Conservation (phyloP, 1,139 yeast genomes). For the Hyphopichia khmerensis region DNA sequence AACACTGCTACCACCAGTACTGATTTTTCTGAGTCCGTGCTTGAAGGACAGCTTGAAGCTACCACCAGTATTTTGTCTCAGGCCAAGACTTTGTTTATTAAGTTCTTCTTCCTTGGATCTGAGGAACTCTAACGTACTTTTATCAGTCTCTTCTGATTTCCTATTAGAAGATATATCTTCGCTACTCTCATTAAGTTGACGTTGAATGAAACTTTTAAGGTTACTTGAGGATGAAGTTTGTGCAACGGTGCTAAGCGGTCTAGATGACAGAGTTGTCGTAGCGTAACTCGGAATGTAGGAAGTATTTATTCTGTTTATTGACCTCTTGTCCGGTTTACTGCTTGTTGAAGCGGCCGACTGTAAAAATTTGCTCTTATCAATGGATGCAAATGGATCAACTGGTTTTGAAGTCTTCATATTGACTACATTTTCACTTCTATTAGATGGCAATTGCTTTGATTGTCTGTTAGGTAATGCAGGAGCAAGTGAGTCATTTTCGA, state of each 20-base stretch:
- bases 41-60: constrained; percentile 39
- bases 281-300: constrained; percentile 11
- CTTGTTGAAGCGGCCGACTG: constrained; percentile 3
- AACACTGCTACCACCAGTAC: constrained; percentile 36
- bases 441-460: background rate
- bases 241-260: constrained; percentile 10
- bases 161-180: constrained; percentile 16
- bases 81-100: constrained; percentile 7
- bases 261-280: constrained; percentile 1
- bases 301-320: constrained; percentile 19
- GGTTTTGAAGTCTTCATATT: constrained; percentile 6
- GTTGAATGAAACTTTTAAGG: constrained; percentile 35
- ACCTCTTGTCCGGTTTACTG: constrained; percentile 5
- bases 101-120: constrained; percentile 43
- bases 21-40: constrained; percentile 36
- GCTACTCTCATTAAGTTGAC: constrained; percentile 29
- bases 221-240: constrained; percentile 10
- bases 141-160: constrained; percentile 18
- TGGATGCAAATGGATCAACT: constrained; percentile 37
- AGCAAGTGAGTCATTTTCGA: background rate
- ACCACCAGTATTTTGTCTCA: constrained; percentile 43
- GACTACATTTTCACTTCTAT: background rate
- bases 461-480: constrained; percentile 2
- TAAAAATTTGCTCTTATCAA: constrained; percentile 34
- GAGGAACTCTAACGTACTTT: constrained; percentile 55